Conservation (phyloP, 2,329 filamentous ascomycete genomes). For the Ophiostoma populinum region DNA sequence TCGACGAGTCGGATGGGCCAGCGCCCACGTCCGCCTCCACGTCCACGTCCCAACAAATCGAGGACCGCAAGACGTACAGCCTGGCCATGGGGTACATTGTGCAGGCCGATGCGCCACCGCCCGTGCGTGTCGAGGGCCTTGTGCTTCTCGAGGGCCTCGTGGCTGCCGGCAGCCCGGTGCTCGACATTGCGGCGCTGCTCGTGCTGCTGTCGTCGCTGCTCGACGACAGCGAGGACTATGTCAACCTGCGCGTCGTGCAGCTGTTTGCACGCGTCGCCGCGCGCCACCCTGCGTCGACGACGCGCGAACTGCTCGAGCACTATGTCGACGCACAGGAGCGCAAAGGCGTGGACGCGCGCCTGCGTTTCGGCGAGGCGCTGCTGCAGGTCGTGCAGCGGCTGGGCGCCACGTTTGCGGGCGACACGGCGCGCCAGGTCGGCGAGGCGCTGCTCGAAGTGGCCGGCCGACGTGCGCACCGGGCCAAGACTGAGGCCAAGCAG, state of each 20-base stretch:
- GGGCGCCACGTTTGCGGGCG: conserved; percentile 36
- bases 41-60: conserved; percentile 27
- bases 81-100: conserved; percentile 49
- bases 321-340: conserved; percentile 48
- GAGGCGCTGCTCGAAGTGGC: conserved; percentile 46
- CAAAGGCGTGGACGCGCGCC: conserved; percentile 41
- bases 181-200: conserved; percentile 49
- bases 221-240: conserved; percentile 51
- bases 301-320: conserved; percentile 45
- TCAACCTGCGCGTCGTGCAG: conserved; percentile 51
- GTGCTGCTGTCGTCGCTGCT: conserved; percentile 47
- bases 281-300: conserved; percentile 43
- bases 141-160: conserved; percentile 43
- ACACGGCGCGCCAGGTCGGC: conserved; percentile 31
- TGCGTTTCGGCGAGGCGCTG: conserved; percentile 52
- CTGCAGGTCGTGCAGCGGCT: conserved; percentile 45
- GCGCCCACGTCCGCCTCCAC: conserved; percentile 9
- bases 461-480: conserved; percentile 42
- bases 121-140: conserved; percentile 48
- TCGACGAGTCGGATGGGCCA: conserved; percentile 26
- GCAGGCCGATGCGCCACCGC: conserved; percentile 41
- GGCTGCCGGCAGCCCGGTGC: conserved; percentile 31
- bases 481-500: conserved; percentile 41
- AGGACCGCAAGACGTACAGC: conserved; percentile 44
- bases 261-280: conserved; percentile 44